phyloP scores from a whole-genome alignment of 1,139 yeast species.

The Wickerhamiella pararugosa region DNA sequence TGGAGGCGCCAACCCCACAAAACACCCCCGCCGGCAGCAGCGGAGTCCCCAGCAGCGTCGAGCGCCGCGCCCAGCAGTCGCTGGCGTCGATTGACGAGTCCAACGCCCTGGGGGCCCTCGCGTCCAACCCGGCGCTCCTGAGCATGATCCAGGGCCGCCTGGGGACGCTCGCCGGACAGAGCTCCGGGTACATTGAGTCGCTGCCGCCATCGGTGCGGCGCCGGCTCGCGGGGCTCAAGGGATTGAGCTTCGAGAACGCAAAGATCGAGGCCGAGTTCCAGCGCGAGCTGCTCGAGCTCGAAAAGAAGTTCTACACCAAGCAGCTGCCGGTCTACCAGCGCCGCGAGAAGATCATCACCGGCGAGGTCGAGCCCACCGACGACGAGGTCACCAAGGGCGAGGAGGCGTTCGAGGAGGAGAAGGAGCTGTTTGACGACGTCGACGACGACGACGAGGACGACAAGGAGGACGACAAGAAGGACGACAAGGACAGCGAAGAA shows the following conservation, averaged over 20 bases:
- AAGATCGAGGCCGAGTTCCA: conserved; percentile 84
- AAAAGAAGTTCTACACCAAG: conserved; percentile 58
- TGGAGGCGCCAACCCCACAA: conserved; percentile 87
- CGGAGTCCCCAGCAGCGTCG: conserved; percentile 31
- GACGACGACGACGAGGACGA: conserved; percentile 34
- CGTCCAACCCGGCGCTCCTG: conserved; percentile 61
- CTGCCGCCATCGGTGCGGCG: conserved; percentile 64
- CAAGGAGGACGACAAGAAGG: conserved; percentile 30
- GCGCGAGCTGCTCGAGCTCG: conserved; percentile 72
- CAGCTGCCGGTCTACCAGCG: conserved; percentile 66
- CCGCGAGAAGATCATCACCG: conserved; percentile 59
- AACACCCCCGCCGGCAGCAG: conserved; percentile 91
- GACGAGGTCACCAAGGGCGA: conserved; percentile 72
- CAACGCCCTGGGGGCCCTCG: conserved; percentile 33
- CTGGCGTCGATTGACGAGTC: conserved; percentile 72
- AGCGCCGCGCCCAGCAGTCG: conserved; percentile 37
- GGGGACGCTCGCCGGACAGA: conserved; percentile 69
- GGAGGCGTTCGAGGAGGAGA: conserved; percentile 36
- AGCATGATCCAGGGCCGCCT: conserved; percentile 86
- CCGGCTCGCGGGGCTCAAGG: conserved; percentile 69
- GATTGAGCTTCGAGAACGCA: conserved; percentile 71
- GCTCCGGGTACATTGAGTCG: conserved; percentile 70
- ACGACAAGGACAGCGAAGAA: conserved; percentile 14
- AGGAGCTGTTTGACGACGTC: conserved; percentile 27
- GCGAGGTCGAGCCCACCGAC: conserved; percentile 59